phyloP scores from a whole-genome alignment of 2,329 filamentous ascomycete genomes.

The Hypocreales sp. region DNA sequence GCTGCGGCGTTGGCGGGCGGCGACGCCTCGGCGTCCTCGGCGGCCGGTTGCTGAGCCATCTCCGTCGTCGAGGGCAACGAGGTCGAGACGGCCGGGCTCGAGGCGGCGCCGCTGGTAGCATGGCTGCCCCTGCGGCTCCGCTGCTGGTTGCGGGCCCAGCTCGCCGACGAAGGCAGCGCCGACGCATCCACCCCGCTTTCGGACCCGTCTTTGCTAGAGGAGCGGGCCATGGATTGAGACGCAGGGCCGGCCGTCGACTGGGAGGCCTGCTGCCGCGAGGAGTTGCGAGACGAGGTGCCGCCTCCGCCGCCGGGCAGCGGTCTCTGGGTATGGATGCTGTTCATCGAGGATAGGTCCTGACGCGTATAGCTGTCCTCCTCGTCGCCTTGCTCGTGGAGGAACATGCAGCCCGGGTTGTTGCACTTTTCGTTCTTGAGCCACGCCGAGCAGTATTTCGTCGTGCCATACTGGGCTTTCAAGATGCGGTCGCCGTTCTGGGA shows the following conservation, averaged over 20 bases:
- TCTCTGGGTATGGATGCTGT: constrained; percentile 69
- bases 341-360: constrained; percentile 88
- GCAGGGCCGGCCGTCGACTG: constrained; percentile 23
- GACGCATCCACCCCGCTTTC: constrained; percentile 63
- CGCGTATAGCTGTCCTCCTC: constrained; percentile 94
- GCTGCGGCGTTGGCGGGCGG: constrained; percentile 8
- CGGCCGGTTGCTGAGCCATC: no score
- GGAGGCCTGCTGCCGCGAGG: constrained; percentile 32
- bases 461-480: constrained; percentile 66
- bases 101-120: constrained; percentile 64
- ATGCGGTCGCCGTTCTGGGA: constrained; percentile 80
- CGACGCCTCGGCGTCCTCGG: constrained; percentile 13
- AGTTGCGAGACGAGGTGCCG: constrained; percentile 35
- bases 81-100: constrained; percentile 62
- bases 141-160: constrained; percentile 66
- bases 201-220: constrained; percentile 64
- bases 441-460: constrained; percentile 96
- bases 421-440: constrained; percentile 91
- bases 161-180: constrained; percentile 84
- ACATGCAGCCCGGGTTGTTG: constrained; percentile 94
- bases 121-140: constrained; percentile 60
- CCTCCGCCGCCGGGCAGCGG: constrained; percentile 35
- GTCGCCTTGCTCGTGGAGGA: constrained; percentile 94
- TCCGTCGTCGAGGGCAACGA: constrained; percentile 39
- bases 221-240: constrained; percentile 54